A percentile compares a stretch with the other conserved stretches of the same genome.
Conservation (phyloP, 768 basidiomycete species). For the Lactarius vividus region DNA sequence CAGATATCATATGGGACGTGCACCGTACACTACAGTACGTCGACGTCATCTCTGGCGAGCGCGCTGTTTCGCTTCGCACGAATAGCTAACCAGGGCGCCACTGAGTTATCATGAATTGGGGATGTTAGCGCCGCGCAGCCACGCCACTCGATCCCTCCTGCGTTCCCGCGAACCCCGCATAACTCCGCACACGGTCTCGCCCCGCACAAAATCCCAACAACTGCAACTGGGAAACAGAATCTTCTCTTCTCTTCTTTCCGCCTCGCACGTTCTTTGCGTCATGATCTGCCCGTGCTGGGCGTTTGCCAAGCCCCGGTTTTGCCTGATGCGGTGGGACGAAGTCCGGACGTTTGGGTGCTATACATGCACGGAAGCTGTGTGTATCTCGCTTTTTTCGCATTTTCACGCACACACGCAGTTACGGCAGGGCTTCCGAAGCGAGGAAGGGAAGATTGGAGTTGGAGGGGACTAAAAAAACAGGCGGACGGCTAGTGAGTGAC, state of each 20-base stretch:
- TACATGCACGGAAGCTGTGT: not conserved
- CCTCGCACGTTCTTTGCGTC: not conserved
- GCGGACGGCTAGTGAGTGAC: not conserved
- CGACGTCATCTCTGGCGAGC: not conserved
- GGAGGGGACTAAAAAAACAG: not conserved
- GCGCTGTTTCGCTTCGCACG: not conserved
- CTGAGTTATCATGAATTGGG: not conserved
- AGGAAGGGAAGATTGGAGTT: not conserved
- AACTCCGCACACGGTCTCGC: not conserved
- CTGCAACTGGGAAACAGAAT: not conserved
- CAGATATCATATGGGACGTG: not conserved
- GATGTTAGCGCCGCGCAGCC: not conserved
- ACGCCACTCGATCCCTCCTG: not conserved
- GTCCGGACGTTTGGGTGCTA: not conserved
- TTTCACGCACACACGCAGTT: not conserved
- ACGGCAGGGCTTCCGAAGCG: not conserved
- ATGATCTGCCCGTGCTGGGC: not conserved
- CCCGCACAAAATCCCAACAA: conserved; percentile 3
- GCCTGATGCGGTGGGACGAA: not conserved
- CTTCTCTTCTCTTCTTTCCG: not conserved
- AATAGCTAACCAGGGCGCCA: not conserved
- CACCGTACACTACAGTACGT: not conserved
- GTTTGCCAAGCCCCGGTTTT: not conserved
- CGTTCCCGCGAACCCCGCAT: not conserved
- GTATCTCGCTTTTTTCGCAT: not conserved